Evolutionary conservation across 2,329 filamentous ascomycete species (phyloP).

Genomic region (Lachnellula arida): DNA sequence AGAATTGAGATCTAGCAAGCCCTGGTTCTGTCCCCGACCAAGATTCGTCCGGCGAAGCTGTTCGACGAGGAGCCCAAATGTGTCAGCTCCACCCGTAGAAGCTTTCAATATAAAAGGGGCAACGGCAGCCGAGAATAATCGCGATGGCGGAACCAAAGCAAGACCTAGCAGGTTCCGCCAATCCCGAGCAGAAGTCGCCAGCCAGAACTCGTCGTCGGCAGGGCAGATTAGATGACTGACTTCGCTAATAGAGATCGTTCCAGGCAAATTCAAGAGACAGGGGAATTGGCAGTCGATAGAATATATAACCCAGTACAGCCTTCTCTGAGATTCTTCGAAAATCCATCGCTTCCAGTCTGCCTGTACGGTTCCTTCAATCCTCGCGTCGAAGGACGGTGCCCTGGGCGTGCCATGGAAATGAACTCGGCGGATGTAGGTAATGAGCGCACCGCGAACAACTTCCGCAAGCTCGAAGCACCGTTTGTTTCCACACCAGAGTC

Average conservation of each 20-base stretch:
- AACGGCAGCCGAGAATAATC: conserved; percentile 20
- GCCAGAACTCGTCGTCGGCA: conserved; percentile 26
- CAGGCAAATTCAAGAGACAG: conserved; percentile 20
- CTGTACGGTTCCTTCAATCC: conserved; percentile 4
- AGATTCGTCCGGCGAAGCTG: background rate
- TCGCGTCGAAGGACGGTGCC: background rate
- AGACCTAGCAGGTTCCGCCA: conserved; percentile 24
- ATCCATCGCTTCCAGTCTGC: conserved; percentile 21
- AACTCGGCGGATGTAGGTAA: conserved; percentile 19
- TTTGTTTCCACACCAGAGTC: conserved; percentile 26
- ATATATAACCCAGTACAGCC: conserved; percentile 24
- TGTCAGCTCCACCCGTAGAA: background rate
- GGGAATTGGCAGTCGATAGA: conserved; percentile 23
- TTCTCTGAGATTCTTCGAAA: conserved; percentile 17
- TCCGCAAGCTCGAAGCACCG: conserved; percentile 23
- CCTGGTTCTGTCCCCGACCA: background rate
- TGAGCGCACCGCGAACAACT: conserved; percentile 20
- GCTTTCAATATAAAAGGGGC: conserved; percentile 21
- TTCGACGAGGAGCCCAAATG: background rate
- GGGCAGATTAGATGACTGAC: conserved; percentile 21
- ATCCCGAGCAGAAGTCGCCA: conserved; percentile 18
- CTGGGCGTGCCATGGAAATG: conserved; percentile 6
- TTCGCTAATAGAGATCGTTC: conserved; percentile 22
- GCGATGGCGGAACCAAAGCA: conserved; percentile 18
- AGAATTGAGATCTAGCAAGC: conserved; percentile 21